Conservation (phyloP, 2,329 filamentous ascomycete species). For the Lecanosticta acicola region DNA sequence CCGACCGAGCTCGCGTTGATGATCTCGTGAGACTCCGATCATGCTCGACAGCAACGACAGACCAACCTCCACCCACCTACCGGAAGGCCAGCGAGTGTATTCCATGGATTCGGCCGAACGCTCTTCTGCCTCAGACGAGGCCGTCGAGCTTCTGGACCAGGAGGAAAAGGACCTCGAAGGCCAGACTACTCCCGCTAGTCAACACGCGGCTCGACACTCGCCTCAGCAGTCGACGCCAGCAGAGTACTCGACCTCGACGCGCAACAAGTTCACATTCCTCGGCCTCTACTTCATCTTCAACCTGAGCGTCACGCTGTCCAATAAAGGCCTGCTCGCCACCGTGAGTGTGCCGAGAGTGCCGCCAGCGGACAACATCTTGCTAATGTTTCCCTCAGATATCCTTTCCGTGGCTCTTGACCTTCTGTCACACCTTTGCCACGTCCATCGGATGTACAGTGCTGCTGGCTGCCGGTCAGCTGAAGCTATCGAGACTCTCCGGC, state of each 20-base stretch:
- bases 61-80: neutral
- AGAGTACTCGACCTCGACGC: conserved; percentile 23
- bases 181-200: neutral
- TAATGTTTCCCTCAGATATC: conserved; percentile 41
- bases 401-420: conserved; percentile 58
- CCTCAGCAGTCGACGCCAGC: neutral
- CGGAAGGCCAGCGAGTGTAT: too few species aligned
- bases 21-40: too few species aligned
- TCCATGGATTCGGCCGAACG: conserved; percentile 11
- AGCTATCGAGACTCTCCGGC: conserved; percentile 47
- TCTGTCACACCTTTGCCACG: conserved; percentile 53
- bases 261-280: conserved; percentile 23
- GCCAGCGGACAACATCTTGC: neutral
- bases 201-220: too few species aligned
- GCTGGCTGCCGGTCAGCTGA: conserved; percentile 49
- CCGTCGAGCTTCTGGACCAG: conserved; percentile 11
- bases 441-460: conserved; percentile 51
- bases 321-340: conserved; percentile 51
- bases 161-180: neutral
- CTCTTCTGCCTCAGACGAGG: conserved; percentile 9
- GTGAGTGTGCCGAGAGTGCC: conserved; percentile 6
- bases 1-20: too few species aligned
- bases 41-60: too few species aligned
- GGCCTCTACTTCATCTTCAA: conserved; percentile 47
- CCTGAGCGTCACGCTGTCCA: conserved; percentile 52